A percentile compares a stretch with the other conserved stretches of the same genome.
These are phyloP conservation scores for Metarhizium robertsii DNA, from an alignment of 2,329 filamentous ascomycete genomes.

Conservation along the genomic window DNA sequence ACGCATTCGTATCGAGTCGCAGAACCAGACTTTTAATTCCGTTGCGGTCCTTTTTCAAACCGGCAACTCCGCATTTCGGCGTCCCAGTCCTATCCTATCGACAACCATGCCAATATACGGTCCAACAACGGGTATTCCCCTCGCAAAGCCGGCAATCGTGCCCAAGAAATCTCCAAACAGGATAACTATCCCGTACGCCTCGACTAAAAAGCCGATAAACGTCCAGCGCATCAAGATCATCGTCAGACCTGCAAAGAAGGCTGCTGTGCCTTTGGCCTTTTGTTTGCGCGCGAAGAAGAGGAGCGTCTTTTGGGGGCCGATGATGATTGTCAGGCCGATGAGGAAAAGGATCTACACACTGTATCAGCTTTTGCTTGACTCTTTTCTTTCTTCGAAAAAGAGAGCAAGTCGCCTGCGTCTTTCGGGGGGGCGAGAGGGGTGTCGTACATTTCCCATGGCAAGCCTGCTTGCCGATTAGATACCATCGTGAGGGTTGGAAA, in stretches of 20 bases:
- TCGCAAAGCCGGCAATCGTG: slow-evolving; percentile 81
- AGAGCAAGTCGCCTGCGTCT: slow-evolving; percentile 5
- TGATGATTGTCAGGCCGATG: slow-evolving; percentile 90
- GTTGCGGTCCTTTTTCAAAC: slow-evolving; percentile 41
- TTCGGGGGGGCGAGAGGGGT: slow-evolving; percentile 1
- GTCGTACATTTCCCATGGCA: slow-evolving; percentile 86
- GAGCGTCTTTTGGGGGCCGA: slow-evolving; percentile 83
- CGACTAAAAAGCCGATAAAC: slow-evolving; percentile 79
- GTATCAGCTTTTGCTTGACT: slow-evolving; percentile 5
- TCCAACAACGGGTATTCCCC: slow-evolving; percentile 75
- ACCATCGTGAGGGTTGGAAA: slow-evolving; percentile 9
- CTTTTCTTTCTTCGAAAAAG: slow-evolving; percentile 3
- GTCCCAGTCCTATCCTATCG: slow-evolving; percentile 59
- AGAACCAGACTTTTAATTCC: not conserved
- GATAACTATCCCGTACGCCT: slow-evolving; percentile 86
- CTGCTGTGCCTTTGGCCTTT: slow-evolving; percentile 83
- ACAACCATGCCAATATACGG: slow-evolving; percentile 71
- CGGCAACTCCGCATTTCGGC: slow-evolving; percentile 68
- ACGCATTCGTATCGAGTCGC: not conserved
- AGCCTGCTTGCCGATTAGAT: slow-evolving; percentile 45
- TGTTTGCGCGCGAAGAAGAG: slow-evolving; percentile 91
- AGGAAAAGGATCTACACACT: slow-evolving; percentile 82
- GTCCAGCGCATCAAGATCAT: slow-evolving; percentile 89
- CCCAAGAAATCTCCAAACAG: slow-evolving; percentile 95
- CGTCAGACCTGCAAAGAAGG: slow-evolving; percentile 73